phyloP scores from a whole-genome alignment of 371 early-diverging fungal genomes.

The Mucor piriformis region DNA sequence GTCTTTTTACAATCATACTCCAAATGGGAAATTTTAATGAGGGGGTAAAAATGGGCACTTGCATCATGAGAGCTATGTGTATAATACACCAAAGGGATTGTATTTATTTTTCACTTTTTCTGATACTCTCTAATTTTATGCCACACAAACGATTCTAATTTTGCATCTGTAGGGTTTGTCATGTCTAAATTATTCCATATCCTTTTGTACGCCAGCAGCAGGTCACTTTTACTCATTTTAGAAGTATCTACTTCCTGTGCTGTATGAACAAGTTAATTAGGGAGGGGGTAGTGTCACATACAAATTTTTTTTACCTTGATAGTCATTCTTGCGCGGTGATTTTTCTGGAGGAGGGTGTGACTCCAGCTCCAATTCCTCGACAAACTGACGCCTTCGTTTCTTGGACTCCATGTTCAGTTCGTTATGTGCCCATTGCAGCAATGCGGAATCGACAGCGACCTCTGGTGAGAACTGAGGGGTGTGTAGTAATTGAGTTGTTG shows the following conservation, averaged over 20 bases:
- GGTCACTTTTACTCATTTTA: not conserved
- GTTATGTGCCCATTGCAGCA: not conserved
- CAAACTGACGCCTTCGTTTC: not conserved
- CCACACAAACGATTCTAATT: constrained; percentile 24
- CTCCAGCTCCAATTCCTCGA: not conserved
- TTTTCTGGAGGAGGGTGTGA: constrained; percentile 1
- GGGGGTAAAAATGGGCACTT: too few relatives aligned
- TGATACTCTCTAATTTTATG: constrained; percentile 18
- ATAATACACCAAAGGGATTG: too few relatives aligned
- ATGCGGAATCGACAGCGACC: not conserved
- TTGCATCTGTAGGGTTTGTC: constrained; percentile 12
- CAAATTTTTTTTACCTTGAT: not conserved
- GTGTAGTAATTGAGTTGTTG: not conserved
- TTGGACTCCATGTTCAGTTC: not conserved
- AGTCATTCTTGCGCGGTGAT: not conserved
- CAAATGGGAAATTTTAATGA: too few relatives aligned
- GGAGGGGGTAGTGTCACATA: not conserved
- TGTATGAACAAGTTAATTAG: not conserved
- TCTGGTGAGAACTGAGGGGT: not conserved
- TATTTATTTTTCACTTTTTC: constrained; percentile 3
- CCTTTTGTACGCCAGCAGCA: constrained; percentile 18
- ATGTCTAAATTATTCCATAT: constrained; percentile 22
- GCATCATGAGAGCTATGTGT: too few relatives aligned
- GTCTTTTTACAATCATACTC: too few relatives aligned
- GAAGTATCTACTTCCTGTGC: not conserved